These are phyloP conservation scores for Stemphylium lycopersici DNA, from an alignment of 2,329 filamentous ascomycete species.

Conservation along the genomic window DNA sequence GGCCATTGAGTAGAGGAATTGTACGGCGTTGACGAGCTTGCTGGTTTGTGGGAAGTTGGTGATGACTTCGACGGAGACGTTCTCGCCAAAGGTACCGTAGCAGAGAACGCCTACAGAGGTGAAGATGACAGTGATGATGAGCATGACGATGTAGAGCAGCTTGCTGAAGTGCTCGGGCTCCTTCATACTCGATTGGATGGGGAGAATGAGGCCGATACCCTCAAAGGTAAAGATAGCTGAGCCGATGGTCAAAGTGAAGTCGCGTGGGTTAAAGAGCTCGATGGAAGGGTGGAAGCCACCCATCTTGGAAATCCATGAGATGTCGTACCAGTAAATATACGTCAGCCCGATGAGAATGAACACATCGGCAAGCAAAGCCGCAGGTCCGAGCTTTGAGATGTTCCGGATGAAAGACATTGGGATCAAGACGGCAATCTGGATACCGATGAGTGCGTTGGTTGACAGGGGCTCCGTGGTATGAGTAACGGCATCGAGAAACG, in stretches of 20 bases:
- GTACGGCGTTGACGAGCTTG: conserved; percentile 75
- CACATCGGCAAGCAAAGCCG: conserved; percentile 71
- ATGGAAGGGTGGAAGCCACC: conserved; percentile 66
- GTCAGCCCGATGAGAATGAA: conserved; percentile 73
- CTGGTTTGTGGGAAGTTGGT: conserved; percentile 75
- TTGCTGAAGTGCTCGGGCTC: conserved; percentile 70
- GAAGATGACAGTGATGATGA: conserved; percentile 74
- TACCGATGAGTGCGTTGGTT: conserved; percentile 65
- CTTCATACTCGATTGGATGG: conserved; percentile 78
- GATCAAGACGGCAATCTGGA: conserved; percentile 69
- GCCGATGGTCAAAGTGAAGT: conserved; percentile 74
- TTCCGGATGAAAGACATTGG: conserved; percentile 74
- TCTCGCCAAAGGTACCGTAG: conserved; percentile 73
- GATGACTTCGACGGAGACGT: conserved; percentile 75
- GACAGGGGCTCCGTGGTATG: conserved; percentile 57
- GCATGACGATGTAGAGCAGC: conserved; percentile 72
- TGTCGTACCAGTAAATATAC: conserved; percentile 77
- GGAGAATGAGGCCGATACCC: conserved; percentile 76
- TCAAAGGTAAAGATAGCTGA: conserved; percentile 80
- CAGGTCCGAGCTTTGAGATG: conserved; percentile 74
- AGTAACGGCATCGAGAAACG: conserved; percentile 69
- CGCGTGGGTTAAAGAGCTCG: conserved; percentile 70
- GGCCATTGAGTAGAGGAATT: conserved; percentile 75
- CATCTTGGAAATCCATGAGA: conserved; percentile 59
- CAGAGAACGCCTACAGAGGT: conserved; percentile 74